phyloP scores from a whole-genome alignment of 2,329 filamentous ascomycete genomes.

The Diplodia mutila region DNA sequence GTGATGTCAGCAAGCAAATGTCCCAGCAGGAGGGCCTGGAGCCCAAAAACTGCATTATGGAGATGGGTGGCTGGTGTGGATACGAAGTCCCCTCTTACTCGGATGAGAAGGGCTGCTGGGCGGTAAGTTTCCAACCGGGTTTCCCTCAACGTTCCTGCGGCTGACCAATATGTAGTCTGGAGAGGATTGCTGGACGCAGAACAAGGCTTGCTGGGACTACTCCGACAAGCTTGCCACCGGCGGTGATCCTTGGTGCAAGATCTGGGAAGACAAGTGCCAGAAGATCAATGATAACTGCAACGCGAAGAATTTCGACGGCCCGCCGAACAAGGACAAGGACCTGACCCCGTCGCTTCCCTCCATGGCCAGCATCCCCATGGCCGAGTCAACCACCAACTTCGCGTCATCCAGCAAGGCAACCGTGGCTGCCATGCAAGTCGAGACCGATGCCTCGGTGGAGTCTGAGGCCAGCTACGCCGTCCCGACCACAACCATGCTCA shows the following conservation, averaged over 20 bases:
- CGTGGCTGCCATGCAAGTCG: background rate
- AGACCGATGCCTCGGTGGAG: background rate
- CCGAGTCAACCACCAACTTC: constrained; percentile 22
- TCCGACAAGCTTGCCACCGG: constrained; percentile 56
- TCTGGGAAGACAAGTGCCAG: constrained; percentile 67
- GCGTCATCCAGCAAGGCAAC: background rate
- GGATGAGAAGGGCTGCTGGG: constrained; percentile 64
- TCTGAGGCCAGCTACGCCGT: background rate
- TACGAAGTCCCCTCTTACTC: constrained; percentile 62
- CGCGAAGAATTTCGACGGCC: constrained; percentile 47
- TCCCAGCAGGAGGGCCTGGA: constrained; percentile 55
- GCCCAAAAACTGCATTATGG: constrained; percentile 61
- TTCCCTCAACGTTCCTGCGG: no score
- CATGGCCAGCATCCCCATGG: constrained; percentile 18
- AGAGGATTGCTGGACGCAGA: constrained; percentile 31
- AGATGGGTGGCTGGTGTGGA: constrained; percentile 75
- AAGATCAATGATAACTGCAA: constrained; percentile 48
- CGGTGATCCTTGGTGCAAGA: constrained; percentile 62
- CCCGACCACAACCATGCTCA: constrained; percentile 2
- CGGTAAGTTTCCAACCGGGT: constrained; percentile 34
- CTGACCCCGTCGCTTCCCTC: constrained; percentile 40
- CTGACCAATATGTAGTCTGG: constrained; percentile 29
- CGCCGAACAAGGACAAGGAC: constrained; percentile 48
- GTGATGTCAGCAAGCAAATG: constrained; percentile 21
- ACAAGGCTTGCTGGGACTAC: constrained; percentile 58